A percentile compares a stretch with the other conserved stretches of the same genome.
phyloP scores from a whole-genome alignment of 129 eudicot genomes.

The Apium graveolens region DNA sequence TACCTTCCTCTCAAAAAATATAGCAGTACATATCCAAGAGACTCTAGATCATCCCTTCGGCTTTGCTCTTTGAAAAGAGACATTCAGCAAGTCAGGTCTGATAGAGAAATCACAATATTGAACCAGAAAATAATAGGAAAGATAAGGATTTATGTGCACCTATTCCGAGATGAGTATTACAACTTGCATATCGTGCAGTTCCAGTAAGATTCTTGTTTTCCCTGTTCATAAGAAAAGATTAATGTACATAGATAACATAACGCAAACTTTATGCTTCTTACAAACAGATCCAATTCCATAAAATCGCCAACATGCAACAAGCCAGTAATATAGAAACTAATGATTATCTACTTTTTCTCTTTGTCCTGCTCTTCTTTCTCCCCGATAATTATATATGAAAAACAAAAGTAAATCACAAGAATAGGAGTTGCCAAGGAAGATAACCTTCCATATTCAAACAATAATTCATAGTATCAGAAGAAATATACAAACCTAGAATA shows the following conservation, averaged over 20 bases:
- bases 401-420: too few species aligned
- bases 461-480: too few species aligned
- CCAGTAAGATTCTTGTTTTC: slow-evolving; percentile 96
- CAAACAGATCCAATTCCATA: background rate
- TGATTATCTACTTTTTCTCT: too few species aligned
- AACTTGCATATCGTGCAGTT: slow-evolving; percentile 98
- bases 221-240: slow-evolving; percentile 25
- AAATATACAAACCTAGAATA: background rate
- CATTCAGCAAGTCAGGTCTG: background rate
- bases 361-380: too few species aligned
- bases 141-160: slow-evolving; percentile 28
- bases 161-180: slow-evolving; percentile 98
- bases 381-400: too few species aligned
- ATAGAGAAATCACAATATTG: background rate
- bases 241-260: background rate
- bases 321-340: background rate
- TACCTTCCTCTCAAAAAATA: slow-evolving; percentile 96
- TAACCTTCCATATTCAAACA: too few species aligned
- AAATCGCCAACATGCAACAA: background rate
- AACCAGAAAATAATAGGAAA: slow-evolving; percentile 9
- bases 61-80: slow-evolving; percentile 69
- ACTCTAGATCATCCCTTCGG: slow-evolving; percentile 93
- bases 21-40: slow-evolving; percentile 96
- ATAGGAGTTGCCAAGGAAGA: too few species aligned
- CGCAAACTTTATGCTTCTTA: background rate